Evolutionary conservation across 148 eudicot species (phyloP), one percentile per base, ranked within the genome.

Genomic region (Heliosperma pusillum): DNA sequence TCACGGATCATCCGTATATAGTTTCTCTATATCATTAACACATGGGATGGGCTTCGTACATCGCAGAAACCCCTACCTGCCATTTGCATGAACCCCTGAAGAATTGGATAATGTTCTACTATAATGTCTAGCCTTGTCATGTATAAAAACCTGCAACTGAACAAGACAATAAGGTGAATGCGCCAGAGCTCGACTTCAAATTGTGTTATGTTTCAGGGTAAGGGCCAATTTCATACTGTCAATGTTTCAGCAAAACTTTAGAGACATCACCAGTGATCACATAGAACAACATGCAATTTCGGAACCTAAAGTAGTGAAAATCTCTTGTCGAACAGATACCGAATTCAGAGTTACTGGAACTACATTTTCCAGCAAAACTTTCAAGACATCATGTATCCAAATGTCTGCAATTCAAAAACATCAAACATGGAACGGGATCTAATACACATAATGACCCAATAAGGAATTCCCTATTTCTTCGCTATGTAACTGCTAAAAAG

Each of bases 191-290:
- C 2, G 61, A 57, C 42, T 0, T 10, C 42, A 36, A 36, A 36
- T n/a, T n/a, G n/a, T n/a, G n/a, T n/a, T n/a, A n/a, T n/a, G n/a
- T n/a, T n/a, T n/a, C n/a, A n/a, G n/a, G n/a, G n/a, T 36, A 36
- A 7, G 0, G 42, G 40, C 40, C 2, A 33, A 33, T 1, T 36
- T 36, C n/a, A n/a, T n/a, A n/a, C n/a, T n/a, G n/a, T n/a, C n/a
- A n/a, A 36, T 36, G 9, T 36, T 7, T 36, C 42, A 36, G 42
- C 42, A 36, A 6, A 36, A 36, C 10, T 36, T 36, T 36, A 36
- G 42, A 36, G 93, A 86, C 66, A 90, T 92, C 63, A 82, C 88
- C 22, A 83, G 91, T 65, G 77, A 74, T 63, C 89, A 82, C 68
- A 87, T 90, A 10, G 9, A 36, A 36, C 42, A 36, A 36, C 42